Evolutionary conservation across 73 alveolate species (phyloP), one percentile per base, ranked within the genome.

Genomic region (Urostyla sp.): DNA sequence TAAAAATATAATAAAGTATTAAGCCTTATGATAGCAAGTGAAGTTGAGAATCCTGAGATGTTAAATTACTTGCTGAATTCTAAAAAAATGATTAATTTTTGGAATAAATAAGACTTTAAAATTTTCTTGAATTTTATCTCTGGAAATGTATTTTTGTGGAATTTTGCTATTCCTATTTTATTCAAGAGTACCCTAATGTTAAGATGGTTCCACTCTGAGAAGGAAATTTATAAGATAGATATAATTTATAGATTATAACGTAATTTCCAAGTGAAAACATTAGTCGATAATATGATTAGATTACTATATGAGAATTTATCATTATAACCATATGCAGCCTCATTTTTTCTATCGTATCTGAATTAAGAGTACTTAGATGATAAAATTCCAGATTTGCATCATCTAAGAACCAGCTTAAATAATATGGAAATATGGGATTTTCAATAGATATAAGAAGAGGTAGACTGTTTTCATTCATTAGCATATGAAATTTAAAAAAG

Each of bases 291-390:
- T 27, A 66, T 66, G 80, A 40, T 66, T 23, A 27, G 11, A 40
- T 10, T 3, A 15, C 28, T 66, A 3, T 44, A 43, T 28, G 46
- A 66, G 63, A 27, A 66, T 27, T 24, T 66, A 43, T 15, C 80
- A 1, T 24, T 27, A 20, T 63, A 38, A 3, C 80, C 80, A 10
- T 66, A 66, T 45, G 57, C 80, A 10, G 67, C 46, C 8, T 46
- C 80, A 40, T 66, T 66, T 43, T 66, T 66, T 66, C 23, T 43
- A 3, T 66, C 80, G 4, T 32, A 31, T 6, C 13, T 35, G 5
- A 66, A 66, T 24, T 28, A 66, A 28, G 80, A 66, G 27, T 66
- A n/a, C 46, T 31, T 66, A 5, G 80, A 66, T 44, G 80, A 66
- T 40, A 43, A 66, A 66, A 54, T 66, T 3, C 80, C 80, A n/a